Evolutionary conservation across 192 early-diverging fungal genomes (phyloP).

Genomic region (Backusella parvicylindrica): DNA sequence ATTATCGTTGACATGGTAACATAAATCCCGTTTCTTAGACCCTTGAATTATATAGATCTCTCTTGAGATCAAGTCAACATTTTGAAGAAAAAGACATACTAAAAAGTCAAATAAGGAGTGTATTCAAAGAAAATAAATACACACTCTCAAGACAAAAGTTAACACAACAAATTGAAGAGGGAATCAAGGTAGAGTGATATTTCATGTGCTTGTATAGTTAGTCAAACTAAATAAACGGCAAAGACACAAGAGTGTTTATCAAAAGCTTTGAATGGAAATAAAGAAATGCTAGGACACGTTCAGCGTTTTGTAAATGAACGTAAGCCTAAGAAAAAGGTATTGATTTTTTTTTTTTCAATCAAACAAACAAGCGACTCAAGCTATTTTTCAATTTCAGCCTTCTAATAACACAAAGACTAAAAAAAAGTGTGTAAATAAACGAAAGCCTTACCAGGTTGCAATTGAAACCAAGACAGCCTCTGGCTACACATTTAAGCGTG

Average conservation of each 20-base stretch:
- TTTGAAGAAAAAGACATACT: background rate
- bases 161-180: background rate
- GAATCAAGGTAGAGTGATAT: background rate
- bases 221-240: background rate
- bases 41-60: background rate
- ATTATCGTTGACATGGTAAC: background rate
- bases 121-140: background rate
- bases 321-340: background rate
- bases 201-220: background rate
- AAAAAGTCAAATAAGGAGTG: background rate
- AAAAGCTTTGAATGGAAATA: background rate
- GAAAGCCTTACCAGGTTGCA: constrained; percentile 5
- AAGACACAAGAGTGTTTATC: background rate
- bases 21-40: background rate
- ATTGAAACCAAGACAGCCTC: background rate
- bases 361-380: background rate
- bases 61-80: background rate
- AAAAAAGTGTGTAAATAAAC: background rate
- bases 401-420: background rate
- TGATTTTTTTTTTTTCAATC: background rate
- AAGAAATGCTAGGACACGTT: background rate
- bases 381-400: background rate
- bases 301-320: background rate
- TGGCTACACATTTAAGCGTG: constrained; percentile 9
- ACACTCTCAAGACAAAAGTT: background rate